Percentiles rank a stretch among this genome's conserved stretches.
phyloP scores from a whole-genome alignment of 306 rosid genomes.

The Inga laurina region DNA sequence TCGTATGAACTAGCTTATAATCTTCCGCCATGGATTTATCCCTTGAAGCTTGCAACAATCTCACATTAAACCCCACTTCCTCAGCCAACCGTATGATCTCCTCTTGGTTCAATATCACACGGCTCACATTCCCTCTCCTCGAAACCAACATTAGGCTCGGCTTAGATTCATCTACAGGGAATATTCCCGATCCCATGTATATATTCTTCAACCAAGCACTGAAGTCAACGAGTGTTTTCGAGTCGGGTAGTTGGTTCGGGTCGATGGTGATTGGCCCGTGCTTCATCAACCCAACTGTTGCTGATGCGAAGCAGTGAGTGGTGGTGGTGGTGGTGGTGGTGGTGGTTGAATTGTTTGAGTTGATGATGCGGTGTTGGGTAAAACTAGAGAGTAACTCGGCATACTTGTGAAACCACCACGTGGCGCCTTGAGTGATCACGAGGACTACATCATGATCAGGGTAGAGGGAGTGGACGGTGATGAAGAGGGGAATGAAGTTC shows the following conservation, averaged over 20 bases:
- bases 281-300: constrained; percentile 38
- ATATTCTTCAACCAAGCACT: constrained; percentile 23
- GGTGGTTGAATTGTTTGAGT: constrained; percentile 11
- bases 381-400: constrained; percentile 30
- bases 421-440: constrained; percentile 33
- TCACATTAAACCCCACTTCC: constrained; percentile 44
- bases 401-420: constrained; percentile 53
- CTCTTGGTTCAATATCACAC: constrained; percentile 33
- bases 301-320: constrained; percentile 48
- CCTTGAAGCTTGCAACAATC: constrained; percentile 30
- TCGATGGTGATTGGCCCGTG: constrained; percentile 49
- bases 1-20: constrained; percentile 29
- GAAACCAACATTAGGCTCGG: constrained; percentile 32
- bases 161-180: not conserved
- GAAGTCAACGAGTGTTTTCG: constrained; percentile 43
- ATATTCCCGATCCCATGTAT: not conserved
- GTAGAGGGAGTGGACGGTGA: constrained; percentile 45
- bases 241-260: constrained; percentile 36
- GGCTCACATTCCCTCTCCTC: constrained; percentile 17
- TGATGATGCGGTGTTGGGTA: constrained; percentile 34
- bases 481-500: constrained; percentile 56
- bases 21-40: not conserved
- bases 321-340: not conserved
- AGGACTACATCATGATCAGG: constrained; percentile 35
- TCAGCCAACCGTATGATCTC: constrained; percentile 25